phyloP scores from a whole-genome alignment of 805 yeast genomes.

The Lipomyces yamadae region DNA sequence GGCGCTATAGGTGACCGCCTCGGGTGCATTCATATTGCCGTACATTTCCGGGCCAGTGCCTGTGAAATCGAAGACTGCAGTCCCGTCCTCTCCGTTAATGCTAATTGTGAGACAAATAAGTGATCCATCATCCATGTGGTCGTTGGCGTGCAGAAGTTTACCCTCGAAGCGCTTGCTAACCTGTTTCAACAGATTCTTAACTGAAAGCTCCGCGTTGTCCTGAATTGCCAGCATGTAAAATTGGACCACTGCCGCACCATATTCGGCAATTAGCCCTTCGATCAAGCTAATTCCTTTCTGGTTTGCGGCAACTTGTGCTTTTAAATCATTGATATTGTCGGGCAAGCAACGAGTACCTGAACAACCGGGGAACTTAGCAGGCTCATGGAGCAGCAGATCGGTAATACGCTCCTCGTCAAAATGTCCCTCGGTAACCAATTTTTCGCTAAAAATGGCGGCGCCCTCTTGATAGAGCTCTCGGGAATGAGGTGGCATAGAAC shows the following conservation, averaged over 20 bases:
- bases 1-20: conserved; percentile 86
- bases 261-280: conserved; percentile 63
- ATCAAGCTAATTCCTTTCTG: conserved; percentile 79
- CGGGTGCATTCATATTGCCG: conserved; percentile 92
- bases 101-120: conserved; percentile 60
- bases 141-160: conserved; percentile 56
- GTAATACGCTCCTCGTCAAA: conserved; percentile 77
- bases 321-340: conserved; percentile 83
- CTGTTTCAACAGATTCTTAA: conserved; percentile 57
- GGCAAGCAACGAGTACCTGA: conserved; percentile 84
- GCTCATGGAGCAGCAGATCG: conserved; percentile 66
- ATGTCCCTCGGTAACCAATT: conserved; percentile 69
- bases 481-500: conserved; percentile 94
- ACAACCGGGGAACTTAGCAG: conserved; percentile 82
- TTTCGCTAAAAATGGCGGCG: conserved; percentile 79
- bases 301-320: conserved; percentile 88
- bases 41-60: conserved; percentile 88
- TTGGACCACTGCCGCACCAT: conserved; percentile 61
- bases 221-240: conserved; percentile 84
- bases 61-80: conserved; percentile 77
- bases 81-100: conserved; percentile 56
- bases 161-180: conserved; percentile 50
- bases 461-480: conserved; percentile 88
- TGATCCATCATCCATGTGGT: conserved; percentile 83
- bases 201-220: conserved; percentile 74